phyloP scores from a whole-genome alignment of 2,329 filamentous ascomycete genomes.

The Sarocladium kiliense region DNA sequence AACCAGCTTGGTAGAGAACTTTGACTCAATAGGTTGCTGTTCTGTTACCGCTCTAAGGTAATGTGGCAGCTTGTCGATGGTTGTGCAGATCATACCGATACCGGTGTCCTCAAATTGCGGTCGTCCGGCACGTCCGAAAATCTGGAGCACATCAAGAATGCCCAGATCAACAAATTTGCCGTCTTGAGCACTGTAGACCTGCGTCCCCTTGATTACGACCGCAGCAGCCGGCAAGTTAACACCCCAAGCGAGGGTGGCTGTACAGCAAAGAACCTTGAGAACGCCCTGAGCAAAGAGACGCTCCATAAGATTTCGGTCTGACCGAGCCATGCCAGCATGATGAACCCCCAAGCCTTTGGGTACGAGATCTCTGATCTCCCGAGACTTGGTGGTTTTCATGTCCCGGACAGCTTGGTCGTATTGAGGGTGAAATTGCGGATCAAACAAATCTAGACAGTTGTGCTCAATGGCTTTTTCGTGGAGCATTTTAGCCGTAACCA shows the following conservation, averaged over 20 bases:
- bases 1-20: constrained; percentile 86
- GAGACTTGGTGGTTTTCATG: constrained; percentile 78
- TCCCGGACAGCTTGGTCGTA: constrained; percentile 78
- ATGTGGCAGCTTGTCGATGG: constrained; percentile 85
- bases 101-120: constrained; percentile 97
- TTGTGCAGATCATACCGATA: constrained; percentile 97
- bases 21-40: constrained; percentile 96
- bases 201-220: constrained; percentile 96
- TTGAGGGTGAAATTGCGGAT: constrained; percentile 70
- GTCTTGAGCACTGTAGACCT: constrained; percentile 92
- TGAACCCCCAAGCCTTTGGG: constrained; percentile 91
- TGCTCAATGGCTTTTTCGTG: constrained; percentile 83
- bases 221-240: constrained; percentile 96
- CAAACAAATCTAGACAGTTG: constrained; percentile 74
- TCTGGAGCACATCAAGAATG: constrained; percentile 94
- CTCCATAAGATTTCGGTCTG: constrained; percentile 94
- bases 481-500: constrained; percentile 79
- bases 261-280: constrained; percentile 97
- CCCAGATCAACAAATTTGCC: constrained; percentile 96
- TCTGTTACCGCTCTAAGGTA: constrained; percentile 92
- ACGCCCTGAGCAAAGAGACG: constrained; percentile 85
- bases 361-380: constrained; percentile 83
- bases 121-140: constrained; percentile 95
- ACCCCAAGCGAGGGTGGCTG: constrained; percentile 95
- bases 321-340: constrained; percentile 92